Base-by-base conservation (phyloP, 2,329 filamentous ascomycete genomes). In the Mariannaea elegans region DNA sequence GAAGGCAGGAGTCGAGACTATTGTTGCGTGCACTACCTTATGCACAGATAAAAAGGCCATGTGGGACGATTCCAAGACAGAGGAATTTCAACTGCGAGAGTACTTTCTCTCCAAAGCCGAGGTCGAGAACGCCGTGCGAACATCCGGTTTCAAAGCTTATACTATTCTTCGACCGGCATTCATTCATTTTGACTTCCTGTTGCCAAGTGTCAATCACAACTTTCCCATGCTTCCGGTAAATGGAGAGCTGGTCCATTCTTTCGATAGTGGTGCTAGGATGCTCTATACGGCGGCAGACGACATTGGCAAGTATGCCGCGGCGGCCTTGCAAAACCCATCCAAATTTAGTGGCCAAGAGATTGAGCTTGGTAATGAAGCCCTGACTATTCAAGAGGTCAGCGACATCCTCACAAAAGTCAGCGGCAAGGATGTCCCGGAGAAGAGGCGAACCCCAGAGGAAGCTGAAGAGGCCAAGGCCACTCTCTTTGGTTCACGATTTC, bases 101-200 rank as follows among this genome's bases (percentile, higher is more conserved):
- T 77, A 81, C 61, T 81, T 71, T 52, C 50, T 61, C 24, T 78
- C 75, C 46, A 81, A 81, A 65, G 65, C 72, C 1, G 59, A 64
- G 0, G 71, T 79, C 13, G 79, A 81, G 41, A 69, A 73, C 1
- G 54, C 61, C 2, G 72, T 77, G 1, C 72, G 71, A 8, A 16
- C 9, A 1, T 70, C 63, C n/a, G 68, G 65, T 6, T 73, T 76
- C 16, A 48, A 62, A 12, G 56, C 68, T 7, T 76, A 76, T 63
- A 76, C 75, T 0, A 75, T 77, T 45, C 64, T 77, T 12, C 71
- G 74, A 1, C 75, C 75, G 0, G 66, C 64, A 0, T 59, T 73
- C 23, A 68, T 76, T 8, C 67, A 72, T 36, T 44, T 65, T 32
- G 71, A 77, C 45, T 73, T 68, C 59, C 39, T 72, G 9, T 3